Base-by-base conservation (phyloP, 2,329 filamentous ascomycete genomes). In the Allantophomopsis lycopodina region DNA sequence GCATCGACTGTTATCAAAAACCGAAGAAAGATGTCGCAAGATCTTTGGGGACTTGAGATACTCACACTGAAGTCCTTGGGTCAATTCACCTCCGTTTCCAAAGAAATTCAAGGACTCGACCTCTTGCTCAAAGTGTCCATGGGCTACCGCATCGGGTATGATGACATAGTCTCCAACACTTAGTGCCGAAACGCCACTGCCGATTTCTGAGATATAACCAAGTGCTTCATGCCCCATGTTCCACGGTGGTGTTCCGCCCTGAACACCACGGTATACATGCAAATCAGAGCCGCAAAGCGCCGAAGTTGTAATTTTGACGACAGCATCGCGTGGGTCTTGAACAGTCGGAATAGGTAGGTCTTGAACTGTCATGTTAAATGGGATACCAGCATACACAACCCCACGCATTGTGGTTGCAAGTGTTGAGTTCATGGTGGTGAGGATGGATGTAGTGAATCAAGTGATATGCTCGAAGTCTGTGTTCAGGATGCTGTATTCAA, bases 271-370 rank as follows among this genome's bases (percentile, higher is more conserved):
- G 6, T 59, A 45, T 42, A 73, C 72, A 47, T 75, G 71, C 15
- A 73, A 54, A 46, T 74, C 70, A 0, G 64, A 65, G 28, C 68
- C 67, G 47, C 68, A 72, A 45, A 68, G 68, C 10, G 64, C 64
- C 1, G 62, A 61, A 41, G 66, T 61, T 5, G 59, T 59, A 32
- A 72, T 44, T 41, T 61, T 62, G 18, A 73, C 53, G 28, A 65
- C 47, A 3, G 53, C 59, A 45, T 64, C 61, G 12, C 46, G 44
- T 3, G 45, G 41, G 43, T 49, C 14, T 44, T 41, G 30, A 44
- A 49, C 7, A 44, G 15, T 40, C 15, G 39, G 34, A 37, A 40
- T 17, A 12, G 39, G 39, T 16, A 40, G n/a, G 20, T 40, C 28
- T 28, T 18, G 16, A 30, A 40, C 33, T 7, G 35, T 36, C n/a